Evolutionary conservation across 2,329 filamentous ascomycete species (phyloP).

Genomic region (Fusarium sp.): DNA sequence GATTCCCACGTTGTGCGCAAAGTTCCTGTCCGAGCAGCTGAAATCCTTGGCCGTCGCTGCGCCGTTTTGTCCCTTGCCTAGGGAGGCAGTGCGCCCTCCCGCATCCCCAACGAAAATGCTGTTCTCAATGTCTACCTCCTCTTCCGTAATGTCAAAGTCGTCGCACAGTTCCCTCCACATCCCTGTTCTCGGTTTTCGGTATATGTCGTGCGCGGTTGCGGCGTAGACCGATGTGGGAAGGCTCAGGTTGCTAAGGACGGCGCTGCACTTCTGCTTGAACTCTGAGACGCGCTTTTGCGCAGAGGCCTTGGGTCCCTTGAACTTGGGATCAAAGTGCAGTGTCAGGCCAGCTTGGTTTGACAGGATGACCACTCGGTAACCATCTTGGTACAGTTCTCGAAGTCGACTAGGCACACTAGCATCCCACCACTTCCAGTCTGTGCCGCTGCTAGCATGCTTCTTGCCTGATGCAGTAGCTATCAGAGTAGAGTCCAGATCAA

Average conservation of each 20-base stretch:
- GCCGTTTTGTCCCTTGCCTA: conserved; percentile 37
- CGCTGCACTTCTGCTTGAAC: conserved; percentile 85
- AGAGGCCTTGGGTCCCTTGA: conserved; percentile 67
- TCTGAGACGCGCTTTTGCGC: conserved; percentile 73
- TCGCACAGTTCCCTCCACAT: conserved; percentile 81
- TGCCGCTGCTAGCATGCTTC: conserved; percentile 75
- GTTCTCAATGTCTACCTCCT: conserved; percentile 72
- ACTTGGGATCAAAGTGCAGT: conserved; percentile 78
- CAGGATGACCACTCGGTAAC: conserved; percentile 81
- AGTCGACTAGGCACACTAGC: conserved; percentile 74
- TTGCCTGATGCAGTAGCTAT: conserved; percentile 85
- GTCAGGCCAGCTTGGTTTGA: conserved; percentile 91
- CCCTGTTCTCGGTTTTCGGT: conserved; percentile 85
- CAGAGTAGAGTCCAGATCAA: conserved; percentile 88
- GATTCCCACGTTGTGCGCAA: conserved; percentile 87
- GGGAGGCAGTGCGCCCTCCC: conserved; percentile 65
- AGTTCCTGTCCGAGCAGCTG: conserved; percentile 78
- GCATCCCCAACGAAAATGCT: conserved; percentile 95
- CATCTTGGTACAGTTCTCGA: conserved; percentile 74
- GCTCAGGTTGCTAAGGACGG: conserved; percentile 77
- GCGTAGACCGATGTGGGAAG: conserved; percentile 86
- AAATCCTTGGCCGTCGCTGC: conserved; percentile 64
- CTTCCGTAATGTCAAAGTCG: conserved; percentile 69
- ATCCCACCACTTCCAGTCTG: conserved; percentile 98
- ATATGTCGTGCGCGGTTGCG: conserved; percentile 84